Evolutionary conservation across 2,329 filamentous ascomycete genomes (phyloP), one percentile per base, ranked within the genome.

Genomic region (Monilinia aucupariae): DNA sequence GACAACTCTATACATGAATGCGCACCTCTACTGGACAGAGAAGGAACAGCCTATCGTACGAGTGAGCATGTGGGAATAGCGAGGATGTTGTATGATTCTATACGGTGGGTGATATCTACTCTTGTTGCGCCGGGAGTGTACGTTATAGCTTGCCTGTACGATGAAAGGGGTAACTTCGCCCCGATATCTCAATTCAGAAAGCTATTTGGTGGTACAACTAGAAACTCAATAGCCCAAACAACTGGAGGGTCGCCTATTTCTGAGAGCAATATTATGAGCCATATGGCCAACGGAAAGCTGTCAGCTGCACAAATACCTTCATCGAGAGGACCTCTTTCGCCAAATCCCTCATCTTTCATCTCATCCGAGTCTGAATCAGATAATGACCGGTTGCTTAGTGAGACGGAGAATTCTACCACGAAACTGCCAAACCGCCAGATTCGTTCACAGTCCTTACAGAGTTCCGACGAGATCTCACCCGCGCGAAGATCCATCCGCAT

Each of bases 401-500:
- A 70, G 55, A 56, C 48, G 41, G 68, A 70, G 12, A 61, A 69
- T 45, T 47, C 61, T 15, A 53, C 59, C 25, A 59, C 69, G 2
- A 52, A 67, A 37, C 56, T 65, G 17, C 60, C 67, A 30, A 60
- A 54, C 62, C 79, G 82, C 52, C 84, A 90, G 71, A 80, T 80
- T 52, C 82, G 88, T 60, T 87, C 88, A 30, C 88, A 85, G 73
- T 87, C 87, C 2, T 71, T 80, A 27, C 79, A 80, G 54, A 77
- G 80, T 32, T 73, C 79, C 37, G 88, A 91, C 67, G 89, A 92
- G 68, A 82, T 82, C 66, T 81, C 82, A 20, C 87, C 88, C 4
- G 79, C 84, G 8, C 85, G 90, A 71, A 84, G 91, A 63, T 96
- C 92, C 2, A 96, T 96, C 67, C 85, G 92, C 47, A 96, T 97